Base-by-base conservation (phyloP, 345 rosid species). In the Cochlearia excelsa region DNA sequence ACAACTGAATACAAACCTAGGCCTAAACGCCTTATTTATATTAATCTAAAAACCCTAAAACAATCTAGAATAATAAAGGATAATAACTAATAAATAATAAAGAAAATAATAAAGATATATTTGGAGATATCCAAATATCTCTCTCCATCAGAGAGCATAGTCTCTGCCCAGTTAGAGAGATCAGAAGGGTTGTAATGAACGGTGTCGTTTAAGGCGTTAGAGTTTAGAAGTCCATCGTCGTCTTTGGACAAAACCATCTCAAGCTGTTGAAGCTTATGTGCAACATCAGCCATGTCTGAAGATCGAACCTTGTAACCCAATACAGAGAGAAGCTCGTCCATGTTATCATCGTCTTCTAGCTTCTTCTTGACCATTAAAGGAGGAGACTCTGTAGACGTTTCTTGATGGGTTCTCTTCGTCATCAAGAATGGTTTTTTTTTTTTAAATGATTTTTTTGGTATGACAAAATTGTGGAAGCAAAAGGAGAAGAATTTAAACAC, bases 231-330 rank as follows among this genome's bases (percentile, higher is more conserved):
- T 16, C 23, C 77, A 42, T 78, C 89, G 60, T 88, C 95, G 9
- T 82, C 93, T 16, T 75, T 88, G 50, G 81, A 84, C 75, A 88
- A 76, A 3, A 76, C 91, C 81, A 79, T 79, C 79, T 92, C 98
- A 23, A 92, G 81, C 76, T 83, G 88, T 46, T 92, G 96, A 4
- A 92, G 79, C 82, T 92, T 88, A 51, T 77, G 83, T 3, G 98
- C 98, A 0, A 92, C 96, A 38, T 83, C 82, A 2, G 85, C 93
- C 95, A 92, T 92, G 67, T 92, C 96, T 0, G 95, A 80, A 7
- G 88, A 74, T 46, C 82, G 76, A 10, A 92, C 90, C 59, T 80
- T 86, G 80, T 92, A 92, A 4, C 98, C 98, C 65, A 86, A 56
- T 54, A 77, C 95, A 27, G 81, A 96, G 49, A 92, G 77, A 5